Evolutionary conservation across 2,329 filamentous ascomycete species (phyloP).

Genomic region (Colletotrichum spaethianum): DNA sequence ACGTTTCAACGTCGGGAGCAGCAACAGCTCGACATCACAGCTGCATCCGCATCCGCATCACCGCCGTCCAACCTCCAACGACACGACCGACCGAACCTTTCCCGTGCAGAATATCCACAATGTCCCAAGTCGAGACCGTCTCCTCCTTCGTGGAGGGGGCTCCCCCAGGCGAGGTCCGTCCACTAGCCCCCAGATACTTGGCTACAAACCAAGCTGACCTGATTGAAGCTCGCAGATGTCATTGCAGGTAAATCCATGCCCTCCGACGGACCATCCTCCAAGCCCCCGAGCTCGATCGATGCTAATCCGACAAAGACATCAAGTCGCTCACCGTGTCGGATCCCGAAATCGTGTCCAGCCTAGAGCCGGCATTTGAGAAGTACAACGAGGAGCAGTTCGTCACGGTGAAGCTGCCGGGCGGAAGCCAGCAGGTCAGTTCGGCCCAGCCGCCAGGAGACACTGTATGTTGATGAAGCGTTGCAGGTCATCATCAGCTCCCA

Average conservation of each 20-base stretch:
- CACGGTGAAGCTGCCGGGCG: constrained; percentile 89
- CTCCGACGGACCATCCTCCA: constrained; percentile 3
- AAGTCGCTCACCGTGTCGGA: constrained; percentile 84
- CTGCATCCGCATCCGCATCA: constrained; percentile 26
- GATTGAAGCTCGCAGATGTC: constrained; percentile 83
- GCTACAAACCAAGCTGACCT: constrained; percentile 43
- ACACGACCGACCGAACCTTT: background rate
- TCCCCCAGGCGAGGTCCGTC: constrained; percentile 91
- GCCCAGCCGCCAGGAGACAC: background rate
- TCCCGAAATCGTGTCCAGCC: constrained; percentile 76
- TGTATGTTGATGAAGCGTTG: constrained; percentile 1
- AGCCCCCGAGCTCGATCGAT: background rate
- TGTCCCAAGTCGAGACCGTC: constrained; percentile 68
- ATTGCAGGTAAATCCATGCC: constrained; percentile 77
- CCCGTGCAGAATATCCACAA: constrained; percentile 44
- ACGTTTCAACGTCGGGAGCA: constrained; percentile 37
- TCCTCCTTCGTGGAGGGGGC: constrained; percentile 94
- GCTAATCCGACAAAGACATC: constrained; percentile 75
- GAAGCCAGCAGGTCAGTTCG: constrained; percentile 70
- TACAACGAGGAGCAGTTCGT: constrained; percentile 97
- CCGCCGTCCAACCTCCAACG: constrained; percentile 3
- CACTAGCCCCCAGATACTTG: constrained; percentile 26
- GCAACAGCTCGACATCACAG: constrained; percentile 13
- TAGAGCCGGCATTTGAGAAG: constrained; percentile 88
- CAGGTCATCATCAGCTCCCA: constrained; percentile 89